Base-by-base conservation (phyloP, 208 protist genomes). In the Trypanosoma caninum region DNA sequence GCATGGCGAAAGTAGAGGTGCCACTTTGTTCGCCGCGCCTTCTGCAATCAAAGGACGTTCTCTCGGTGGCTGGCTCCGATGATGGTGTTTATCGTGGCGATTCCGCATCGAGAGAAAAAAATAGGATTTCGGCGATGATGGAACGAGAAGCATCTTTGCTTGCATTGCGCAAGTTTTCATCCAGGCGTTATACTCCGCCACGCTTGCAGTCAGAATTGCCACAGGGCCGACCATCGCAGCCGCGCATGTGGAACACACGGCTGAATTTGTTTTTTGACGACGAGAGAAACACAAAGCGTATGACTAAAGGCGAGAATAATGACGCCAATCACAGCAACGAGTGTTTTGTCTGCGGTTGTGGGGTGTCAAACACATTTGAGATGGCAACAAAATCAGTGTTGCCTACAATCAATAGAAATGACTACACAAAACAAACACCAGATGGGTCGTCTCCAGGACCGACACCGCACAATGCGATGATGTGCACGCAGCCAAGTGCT, bases 171-270 rank as follows among this genome's bases (percentile, higher is more conserved):
- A 38, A 18, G 5, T 46, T 52, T 20, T 59, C 53, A 38, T 13
- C 58, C 33, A 40, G 59, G 1, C 67, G 34, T 9, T 67, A 66
- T 52, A 35, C 60, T 13, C 60, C 60, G n/a, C 60, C 60, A 28
- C 60, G 51, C 16, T 51, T 66, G 1, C 30, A 59, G 2, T 51
- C 50, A 9, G 50, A 5, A 31, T 23, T 23, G 1, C 50, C 51
- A 31, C 30, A n/a, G 5, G 10, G 7, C n/a, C 31, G 46, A 34
- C 34, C 28, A 10, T 48, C 41, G 13, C 51, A 22, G n/a, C 51
- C 25, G 22, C 51, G n/a, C n/a, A 30, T 33, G 14, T 6, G 37
- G 33, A 56, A 40, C 31, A 30, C 40, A 34, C 48, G 48, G 0
- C 51, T 37, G 7, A 35, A 41, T 8, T 27, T 65, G n/a, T 56